Percentiles rank a stretch among this genome's conserved stretches.
phyloP scores from a whole-genome alignment of 2,329 filamentous ascomycete species.

The Pseudopyrenochaeta lycopersici region DNA sequence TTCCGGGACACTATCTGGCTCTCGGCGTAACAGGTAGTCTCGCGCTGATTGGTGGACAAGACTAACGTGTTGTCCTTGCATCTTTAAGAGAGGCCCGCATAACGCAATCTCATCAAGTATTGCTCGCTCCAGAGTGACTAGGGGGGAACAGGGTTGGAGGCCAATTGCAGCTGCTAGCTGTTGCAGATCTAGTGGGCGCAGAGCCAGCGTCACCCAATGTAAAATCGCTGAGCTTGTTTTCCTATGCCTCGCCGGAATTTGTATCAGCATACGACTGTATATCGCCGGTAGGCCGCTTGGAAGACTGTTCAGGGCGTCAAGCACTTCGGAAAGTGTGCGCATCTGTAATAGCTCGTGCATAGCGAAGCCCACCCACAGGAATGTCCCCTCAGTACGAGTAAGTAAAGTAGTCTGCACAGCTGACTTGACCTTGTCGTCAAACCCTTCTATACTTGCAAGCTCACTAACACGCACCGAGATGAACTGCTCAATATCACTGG shows the following conservation, averaged over 20 bases:
- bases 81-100: slow-evolving; percentile 28
- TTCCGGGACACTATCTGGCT: slow-evolving; percentile 2
- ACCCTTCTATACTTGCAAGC: slow-evolving; percentile 20
- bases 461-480: slow-evolving; percentile 28
- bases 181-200: slow-evolving; percentile 32
- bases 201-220: slow-evolving; percentile 36
- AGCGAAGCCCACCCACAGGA: too few relatives aligned
- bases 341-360: slow-evolving; percentile 24
- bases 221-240: slow-evolving; percentile 28
- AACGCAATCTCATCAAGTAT: slow-evolving; percentile 22
- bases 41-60: slow-evolving; percentile 43
- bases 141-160: slow-evolving; percentile 3
- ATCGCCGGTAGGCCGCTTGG: slow-evolving; percentile 35
- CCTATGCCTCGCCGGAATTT: slow-evolving; percentile 24
- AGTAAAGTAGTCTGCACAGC: slow-evolving; percentile 22
- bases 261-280: slow-evolving; percentile 39
- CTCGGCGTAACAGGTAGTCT: slow-evolving; percentile 35
- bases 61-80: slow-evolving; percentile 28
- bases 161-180: slow-evolving; percentile 30
- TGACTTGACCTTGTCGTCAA: slow-evolving; percentile 7
- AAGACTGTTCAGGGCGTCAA: slow-evolving; percentile 19
- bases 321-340: slow-evolving; percentile 11
- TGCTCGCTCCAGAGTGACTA: slow-evolving; percentile 18
- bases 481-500: slow-evolving; percentile 35
- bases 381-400: slow-evolving; percentile 39